A percentile compares a stretch with the other conserved stretches of the same genome.
phyloP scores from a whole-genome alignment of 352 stramenopile genomes.

The Pythium insidiosum region DNA sequence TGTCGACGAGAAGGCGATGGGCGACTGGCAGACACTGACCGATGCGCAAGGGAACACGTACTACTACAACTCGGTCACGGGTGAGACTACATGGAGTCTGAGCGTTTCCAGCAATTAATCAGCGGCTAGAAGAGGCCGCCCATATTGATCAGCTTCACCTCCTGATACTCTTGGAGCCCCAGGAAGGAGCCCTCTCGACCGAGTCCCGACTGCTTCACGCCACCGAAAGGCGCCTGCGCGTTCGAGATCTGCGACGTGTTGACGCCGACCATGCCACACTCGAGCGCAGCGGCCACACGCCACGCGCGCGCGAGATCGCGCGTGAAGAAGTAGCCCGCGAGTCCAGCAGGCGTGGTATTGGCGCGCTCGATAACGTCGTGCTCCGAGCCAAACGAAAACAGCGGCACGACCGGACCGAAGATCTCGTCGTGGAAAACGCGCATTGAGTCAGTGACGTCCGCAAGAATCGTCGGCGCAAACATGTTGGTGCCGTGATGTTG shows the following conservation, averaged over 20 bases:
- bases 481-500: no score
- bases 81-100: constrained; percentile 35
- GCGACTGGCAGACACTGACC: constrained; percentile 6
- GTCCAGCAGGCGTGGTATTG: constrained; percentile 88
- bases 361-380: constrained; percentile 92
- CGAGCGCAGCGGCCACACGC: constrained; percentile 81
- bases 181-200: constrained; percentile 86
- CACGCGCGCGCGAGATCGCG: constrained; percentile 83
- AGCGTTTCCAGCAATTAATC: no score
- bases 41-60: constrained; percentile 14
- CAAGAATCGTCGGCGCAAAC: constrained; percentile 93
- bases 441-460: constrained; percentile 85
- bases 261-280: constrained; percentile 93
- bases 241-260: constrained; percentile 90
- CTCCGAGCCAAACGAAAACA: constrained; percentile 93
- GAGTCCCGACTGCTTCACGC: constrained; percentile 86
- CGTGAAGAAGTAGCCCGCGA: constrained; percentile 95
- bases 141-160: constrained; percentile 95
- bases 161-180: constrained; percentile 93
- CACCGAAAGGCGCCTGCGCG: constrained; percentile 87
- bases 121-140: constrained; percentile 53
- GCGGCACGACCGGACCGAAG: constrained; percentile 93
- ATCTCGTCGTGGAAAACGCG: constrained; percentile 91
- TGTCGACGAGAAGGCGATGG: no score
- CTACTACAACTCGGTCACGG: constrained; percentile 31